These are phyloP conservation scores for Viridothelium virens DNA, from an alignment of 495 filamentous ascomycete genomes.

Conservation along the genomic window DNA sequence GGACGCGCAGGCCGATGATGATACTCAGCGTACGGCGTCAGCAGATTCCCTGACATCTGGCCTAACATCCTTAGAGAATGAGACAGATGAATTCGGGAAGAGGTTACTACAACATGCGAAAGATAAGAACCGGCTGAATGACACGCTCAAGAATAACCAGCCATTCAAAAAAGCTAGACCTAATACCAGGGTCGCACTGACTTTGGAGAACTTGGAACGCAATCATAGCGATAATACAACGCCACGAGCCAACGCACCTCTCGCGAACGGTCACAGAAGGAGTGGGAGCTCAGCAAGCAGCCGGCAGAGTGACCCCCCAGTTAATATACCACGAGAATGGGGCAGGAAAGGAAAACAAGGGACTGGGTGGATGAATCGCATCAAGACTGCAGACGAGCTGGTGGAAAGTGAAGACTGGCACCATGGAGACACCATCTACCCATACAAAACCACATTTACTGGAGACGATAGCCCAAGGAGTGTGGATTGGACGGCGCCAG, in stretches of 20 bases:
- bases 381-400: constrained; percentile 27
- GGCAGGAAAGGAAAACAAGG: constrained; percentile 46
- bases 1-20: constrained; percentile 19
- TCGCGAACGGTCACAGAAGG: background rate
- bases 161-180: constrained; percentile 34
- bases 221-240: constrained; percentile 15
- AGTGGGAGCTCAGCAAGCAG: constrained; percentile 30
- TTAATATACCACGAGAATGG: constrained; percentile 53
- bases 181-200: constrained; percentile 25
- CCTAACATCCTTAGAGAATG: constrained; percentile 31
- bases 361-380: constrained; percentile 48
- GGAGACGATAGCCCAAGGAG: constrained; percentile 21
- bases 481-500: constrained; percentile 30
- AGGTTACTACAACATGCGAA: constrained; percentile 30
- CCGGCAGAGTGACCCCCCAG: constrained; percentile 40
- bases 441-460: constrained; percentile 19
- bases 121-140: constrained; percentile 29
- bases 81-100: constrained; percentile 34
- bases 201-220: constrained; percentile 29
- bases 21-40: constrained; percentile 24
- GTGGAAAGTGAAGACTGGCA: constrained; percentile 26
- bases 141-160: constrained; percentile 26
- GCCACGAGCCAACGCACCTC: background rate
- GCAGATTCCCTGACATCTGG: constrained; percentile 25
- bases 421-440: constrained; percentile 21